Percentiles rank a stretch among this genome's conserved stretches.
These are phyloP conservation scores for Pichia sp. DNA, from an alignment of 1,139 yeast species.

Conservation along the genomic window DNA sequence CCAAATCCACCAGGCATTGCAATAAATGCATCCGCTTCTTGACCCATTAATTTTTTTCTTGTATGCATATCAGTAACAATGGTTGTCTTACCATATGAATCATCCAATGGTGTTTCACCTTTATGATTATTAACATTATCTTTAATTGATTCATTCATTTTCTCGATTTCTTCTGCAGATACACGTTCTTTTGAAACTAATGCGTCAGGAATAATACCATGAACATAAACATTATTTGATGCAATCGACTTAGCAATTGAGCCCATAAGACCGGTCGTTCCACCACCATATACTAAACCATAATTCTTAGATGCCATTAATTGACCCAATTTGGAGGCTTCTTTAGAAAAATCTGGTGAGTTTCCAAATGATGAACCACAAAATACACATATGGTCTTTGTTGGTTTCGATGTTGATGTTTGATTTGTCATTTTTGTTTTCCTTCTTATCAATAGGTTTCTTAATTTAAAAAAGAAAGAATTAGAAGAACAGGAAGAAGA, in stretches of 20 bases:
- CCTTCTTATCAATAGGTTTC: background rate
- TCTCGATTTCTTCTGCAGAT: constrained; percentile 40
- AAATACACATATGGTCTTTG: constrained; percentile 65
- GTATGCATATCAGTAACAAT: constrained; percentile 88
- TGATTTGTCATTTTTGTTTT: background rate
- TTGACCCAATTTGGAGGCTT: constrained; percentile 56
- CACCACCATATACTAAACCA: constrained; percentile 89
- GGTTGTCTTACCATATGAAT: constrained; percentile 68
- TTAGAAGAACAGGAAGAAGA: background rate
- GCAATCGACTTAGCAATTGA: constrained; percentile 70
- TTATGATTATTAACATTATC: constrained; percentile 43
- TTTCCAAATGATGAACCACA: constrained; percentile 81
- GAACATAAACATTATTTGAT: constrained; percentile 64
- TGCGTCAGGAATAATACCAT: constrained; percentile 83
- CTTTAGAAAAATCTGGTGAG: constrained; percentile 42
- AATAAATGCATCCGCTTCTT: constrained; percentile 78
- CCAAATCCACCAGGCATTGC: constrained; percentile 95
- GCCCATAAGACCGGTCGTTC: constrained; percentile 86
- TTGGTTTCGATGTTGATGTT: constrained; percentile 20
- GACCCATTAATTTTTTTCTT: constrained; percentile 79
- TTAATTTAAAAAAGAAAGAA: background rate
- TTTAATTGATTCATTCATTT: constrained; percentile 42
- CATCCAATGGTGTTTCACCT: constrained; percentile 58
- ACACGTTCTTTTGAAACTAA: constrained; percentile 65
- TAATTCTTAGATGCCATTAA: constrained; percentile 52